Evolutionary conservation across 495 filamentous ascomycete species (phyloP).

Genomic region (Aspergillus egyptiacus): DNA sequence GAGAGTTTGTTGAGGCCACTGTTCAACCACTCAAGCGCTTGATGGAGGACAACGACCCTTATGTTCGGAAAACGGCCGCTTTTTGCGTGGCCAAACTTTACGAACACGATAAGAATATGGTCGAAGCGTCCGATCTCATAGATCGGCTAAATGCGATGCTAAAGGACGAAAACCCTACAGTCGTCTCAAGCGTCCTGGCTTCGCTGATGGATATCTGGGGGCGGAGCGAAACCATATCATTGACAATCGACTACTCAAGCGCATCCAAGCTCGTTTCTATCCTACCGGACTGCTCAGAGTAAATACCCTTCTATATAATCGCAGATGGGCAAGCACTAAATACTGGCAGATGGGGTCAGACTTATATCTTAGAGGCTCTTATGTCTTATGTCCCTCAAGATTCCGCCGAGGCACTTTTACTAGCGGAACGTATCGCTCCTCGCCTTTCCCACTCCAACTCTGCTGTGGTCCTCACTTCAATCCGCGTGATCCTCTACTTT

Average conservation of each 20-base stretch:
- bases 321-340: conserved; percentile 22
- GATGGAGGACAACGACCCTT: conserved; percentile 84
- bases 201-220: conserved; percentile 98
- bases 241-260: conserved; percentile 95
- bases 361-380: conserved; percentile 94
- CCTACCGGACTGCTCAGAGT: conserved; percentile 95
- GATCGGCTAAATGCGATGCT: conserved; percentile 86
- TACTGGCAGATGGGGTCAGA: conserved; percentile 85
- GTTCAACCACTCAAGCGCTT: conserved; percentile 76
- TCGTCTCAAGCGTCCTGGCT: conserved; percentile 90
- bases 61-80: conserved; percentile 95
- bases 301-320: conserved; percentile 29
- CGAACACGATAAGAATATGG: conserved; percentile 86
- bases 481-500: conserved; percentile 91
- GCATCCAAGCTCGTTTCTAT: conserved; percentile 98
- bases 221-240: conserved; percentile 90
- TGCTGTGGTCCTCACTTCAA: conserved; percentile 90
- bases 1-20: conserved; percentile 90
- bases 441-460: conserved; percentile 95
- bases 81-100: conserved; percentile 98
- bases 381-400: conserved; percentile 98
- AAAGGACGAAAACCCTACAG: conserved; percentile 93
- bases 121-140: conserved; percentile 87
- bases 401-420: conserved; percentile 72
- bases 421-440: conserved; percentile 90